phyloP scores from a whole-genome alignment of 352 stramenopile species.

The Phytopythium montanum region DNA sequence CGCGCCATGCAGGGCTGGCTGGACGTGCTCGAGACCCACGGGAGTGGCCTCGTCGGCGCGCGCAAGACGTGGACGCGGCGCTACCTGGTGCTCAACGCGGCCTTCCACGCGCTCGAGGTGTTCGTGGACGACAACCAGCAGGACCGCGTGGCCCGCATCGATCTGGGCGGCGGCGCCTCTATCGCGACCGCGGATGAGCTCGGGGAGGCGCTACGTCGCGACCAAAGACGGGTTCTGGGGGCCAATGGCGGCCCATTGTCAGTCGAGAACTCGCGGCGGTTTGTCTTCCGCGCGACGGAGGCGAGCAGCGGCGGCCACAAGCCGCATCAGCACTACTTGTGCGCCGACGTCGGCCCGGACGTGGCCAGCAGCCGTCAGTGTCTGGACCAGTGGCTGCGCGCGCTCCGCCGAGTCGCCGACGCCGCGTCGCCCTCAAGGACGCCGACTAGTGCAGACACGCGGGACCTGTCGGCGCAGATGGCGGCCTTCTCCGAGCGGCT shows the following conservation, averaged over 20 bases:
- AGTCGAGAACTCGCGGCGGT: conserved; percentile 56
- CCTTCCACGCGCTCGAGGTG: conserved; percentile 56
- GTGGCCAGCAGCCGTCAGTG: conserved; percentile 38
- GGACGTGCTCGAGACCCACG: conserved; percentile 42
- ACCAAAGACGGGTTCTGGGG: not conserved
- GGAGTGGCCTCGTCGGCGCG: not conserved
- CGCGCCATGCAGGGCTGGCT: conserved; percentile 52
- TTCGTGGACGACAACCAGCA: conserved; percentile 45
- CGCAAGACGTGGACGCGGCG: conserved; percentile 43
- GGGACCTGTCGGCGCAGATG: conserved; percentile 40
- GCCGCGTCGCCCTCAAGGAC: conserved; percentile 1
- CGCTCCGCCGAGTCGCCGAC: conserved; percentile 19
- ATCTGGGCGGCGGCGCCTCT: conserved; percentile 31
- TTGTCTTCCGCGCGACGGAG: conserved; percentile 60
- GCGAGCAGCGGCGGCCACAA: conserved; percentile 3
- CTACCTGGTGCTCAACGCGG: conserved; percentile 42
- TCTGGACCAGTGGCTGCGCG: conserved; percentile 45
- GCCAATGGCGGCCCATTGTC: conserved; percentile 18
- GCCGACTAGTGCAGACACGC: conserved; percentile 17
- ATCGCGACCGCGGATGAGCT: conserved; percentile 57
- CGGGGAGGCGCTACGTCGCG: conserved; percentile 30
- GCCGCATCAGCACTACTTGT: conserved; percentile 50
- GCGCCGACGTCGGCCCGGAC: conserved; percentile 33
- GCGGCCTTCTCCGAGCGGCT: conserved; percentile 42
- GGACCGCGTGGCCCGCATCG: conserved; percentile 35